Conservation (phyloP, 2,329 filamentous ascomycete genomes). For the Cladophialophora bantiana region DNA sequence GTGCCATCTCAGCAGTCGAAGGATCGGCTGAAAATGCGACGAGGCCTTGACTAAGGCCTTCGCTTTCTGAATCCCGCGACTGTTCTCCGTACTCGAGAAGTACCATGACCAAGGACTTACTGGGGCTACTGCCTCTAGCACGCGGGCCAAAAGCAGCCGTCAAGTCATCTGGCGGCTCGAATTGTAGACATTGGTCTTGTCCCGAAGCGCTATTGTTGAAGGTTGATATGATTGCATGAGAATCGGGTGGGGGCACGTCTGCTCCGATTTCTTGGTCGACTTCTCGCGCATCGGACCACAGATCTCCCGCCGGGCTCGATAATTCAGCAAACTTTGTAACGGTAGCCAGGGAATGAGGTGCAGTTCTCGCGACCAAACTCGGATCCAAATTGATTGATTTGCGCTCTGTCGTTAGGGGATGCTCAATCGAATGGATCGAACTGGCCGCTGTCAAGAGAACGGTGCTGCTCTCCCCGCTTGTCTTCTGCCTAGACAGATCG, state of each 20-base stretch:
- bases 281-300: background rate
- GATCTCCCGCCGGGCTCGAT: background rate
- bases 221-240: background rate
- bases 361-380: background rate
- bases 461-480: background rate
- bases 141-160: background rate
- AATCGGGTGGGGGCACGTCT: background rate
- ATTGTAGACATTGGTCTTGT: background rate
- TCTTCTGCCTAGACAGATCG: background rate
- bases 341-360: constrained; percentile 24
- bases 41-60: background rate
- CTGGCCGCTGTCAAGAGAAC: background rate
- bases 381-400: background rate
- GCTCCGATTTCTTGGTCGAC: background rate
- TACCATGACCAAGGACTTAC: background rate
- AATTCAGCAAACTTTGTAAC: constrained; percentile 13
- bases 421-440: background rate
- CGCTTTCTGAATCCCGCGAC: background rate
- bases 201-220: background rate
- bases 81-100: background rate
- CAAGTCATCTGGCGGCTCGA: background rate
- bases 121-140: background rate
- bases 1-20: background rate
- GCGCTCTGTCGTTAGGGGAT: background rate
- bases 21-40: background rate